Base-by-base conservation (phyloP, 2,329 filamentous ascomycete genomes). In the Colletotrichum brevisporum region DNA sequence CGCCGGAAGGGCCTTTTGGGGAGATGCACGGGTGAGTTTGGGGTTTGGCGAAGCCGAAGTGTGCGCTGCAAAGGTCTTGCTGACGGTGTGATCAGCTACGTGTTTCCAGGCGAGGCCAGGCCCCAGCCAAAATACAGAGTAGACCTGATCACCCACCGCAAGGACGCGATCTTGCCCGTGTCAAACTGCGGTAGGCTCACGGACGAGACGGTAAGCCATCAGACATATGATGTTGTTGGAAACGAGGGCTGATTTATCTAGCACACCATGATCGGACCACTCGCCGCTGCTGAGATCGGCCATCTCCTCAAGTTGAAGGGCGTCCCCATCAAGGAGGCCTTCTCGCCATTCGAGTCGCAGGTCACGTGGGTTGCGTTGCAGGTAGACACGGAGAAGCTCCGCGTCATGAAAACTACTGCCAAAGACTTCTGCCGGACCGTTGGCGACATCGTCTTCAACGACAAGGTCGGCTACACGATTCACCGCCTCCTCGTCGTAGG, bases 351-450 rank as follows among this genome's bases (percentile, higher is more conserved):
- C 56, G 82, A 85, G 67, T 78, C 82, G 0, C 82, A 85, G 64
- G 83, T 83, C 0, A 86, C 81, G 0, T 87, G 85, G 85, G 78
- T 79, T 0, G 83, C 78, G 0, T 72, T 91, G 73, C 84, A 89
- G 67, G 84, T 90, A 24, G 89, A 91, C 74, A 86, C 84, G 1
- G 79, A 82, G 6, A 86, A 86, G 73, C 82, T 91, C 9, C 85
- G 85, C 36, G 81, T 83, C 9, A 84, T 89, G 83, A 85, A 89
- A 52, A 85, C 84, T 16, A 86, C 75, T 0, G 62, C 81, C 0
- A 69, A 76, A 18, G 78, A 81, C 0, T 81, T 87, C 52, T 77
- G 77, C 56, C 76, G 78, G 51, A 73, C 73, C 24, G 73, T 87
- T 12, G 85, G 83, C 0, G 78, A 85, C 48, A 18, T 85, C 1